These are phyloP conservation scores for Macrocystidia cucumis DNA, from an alignment of 1,284 basidiomycete species.

Conservation along the genomic window DNA sequence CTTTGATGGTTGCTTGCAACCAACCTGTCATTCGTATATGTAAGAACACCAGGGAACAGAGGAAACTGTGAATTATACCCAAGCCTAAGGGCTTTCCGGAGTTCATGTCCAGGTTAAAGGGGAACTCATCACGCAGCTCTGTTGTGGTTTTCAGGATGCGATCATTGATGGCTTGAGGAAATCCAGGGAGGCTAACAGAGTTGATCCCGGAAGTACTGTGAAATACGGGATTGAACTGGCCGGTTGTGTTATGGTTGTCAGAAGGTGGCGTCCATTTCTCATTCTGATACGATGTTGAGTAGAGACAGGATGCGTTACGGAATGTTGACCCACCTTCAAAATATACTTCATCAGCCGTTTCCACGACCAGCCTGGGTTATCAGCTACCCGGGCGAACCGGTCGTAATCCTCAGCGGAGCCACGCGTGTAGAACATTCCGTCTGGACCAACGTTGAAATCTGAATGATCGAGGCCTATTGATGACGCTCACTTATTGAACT, in stretches of 20 bases:
- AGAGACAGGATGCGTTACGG: background rate
- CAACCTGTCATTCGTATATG: constrained; percentile 19
- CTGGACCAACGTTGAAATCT: constrained; percentile 1
- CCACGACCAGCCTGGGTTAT: background rate
- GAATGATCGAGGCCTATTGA: background rate
- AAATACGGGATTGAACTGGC: constrained; percentile 21
- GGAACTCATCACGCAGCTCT: constrained; percentile 23
- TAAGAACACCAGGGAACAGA: background rate
- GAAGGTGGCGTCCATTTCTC: constrained; percentile 21
- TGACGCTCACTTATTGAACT: constrained; percentile 15
- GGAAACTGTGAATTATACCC: constrained; percentile 16
- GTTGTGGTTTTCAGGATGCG: constrained; percentile 23
- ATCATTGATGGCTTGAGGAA: constrained; percentile 20
- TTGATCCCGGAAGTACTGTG: constrained; percentile 24
- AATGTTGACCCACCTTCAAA: background rate
- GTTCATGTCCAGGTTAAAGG: constrained; percentile 29
- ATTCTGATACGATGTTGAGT: constrained; percentile 15
- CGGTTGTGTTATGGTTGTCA: constrained; percentile 23
- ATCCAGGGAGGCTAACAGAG: constrained; percentile 25
- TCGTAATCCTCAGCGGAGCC: constrained; percentile 21
- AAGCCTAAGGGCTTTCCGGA: constrained; percentile 28
- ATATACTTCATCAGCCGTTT: background rate
- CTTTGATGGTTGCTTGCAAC: constrained; percentile 20
- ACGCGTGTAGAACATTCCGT: constrained; percentile 19
- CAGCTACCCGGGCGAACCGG: constrained; percentile 5